A percentile compares a stretch with the other conserved stretches of the same genome.
These are phyloP conservation scores for Ceratocystis cubensis DNA, from an alignment of 2,329 filamentous ascomycete species.

Conservation along the genomic window DNA sequence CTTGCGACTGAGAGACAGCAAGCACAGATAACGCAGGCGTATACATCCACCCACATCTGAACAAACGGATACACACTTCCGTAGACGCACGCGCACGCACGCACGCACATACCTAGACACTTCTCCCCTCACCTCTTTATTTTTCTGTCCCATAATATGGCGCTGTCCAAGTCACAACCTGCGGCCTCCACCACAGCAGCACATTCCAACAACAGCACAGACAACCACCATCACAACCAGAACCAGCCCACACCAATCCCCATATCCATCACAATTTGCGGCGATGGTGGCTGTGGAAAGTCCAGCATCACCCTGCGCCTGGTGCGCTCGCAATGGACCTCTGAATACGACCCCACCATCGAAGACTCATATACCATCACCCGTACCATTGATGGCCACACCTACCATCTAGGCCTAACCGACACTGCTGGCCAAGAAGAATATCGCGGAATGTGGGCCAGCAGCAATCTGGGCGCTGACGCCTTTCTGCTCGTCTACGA, in stretches of 20 bases:
- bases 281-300: conserved; percentile 75
- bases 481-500: conserved; percentile 82
- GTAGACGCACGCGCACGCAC: not conserved
- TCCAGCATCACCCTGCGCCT: conserved; percentile 74
- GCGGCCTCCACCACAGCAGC: not conserved
- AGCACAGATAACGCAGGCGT: not conserved
- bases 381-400: conserved; percentile 64
- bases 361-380: conserved; percentile 79
- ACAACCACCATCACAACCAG: not conserved
- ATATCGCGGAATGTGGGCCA: conserved; percentile 76
- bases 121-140: not conserved
- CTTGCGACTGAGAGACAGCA: not conserved
- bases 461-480: conserved; percentile 64
- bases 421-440: conserved; percentile 86
- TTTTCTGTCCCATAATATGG: conserved; percentile 22
- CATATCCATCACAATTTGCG: conserved; percentile 70
- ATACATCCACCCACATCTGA: not conserved
- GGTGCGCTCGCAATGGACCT: conserved; percentile 71
- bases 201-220: conserved; percentile 1
- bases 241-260: conserved; percentile 33
- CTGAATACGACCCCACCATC: conserved; percentile 69
- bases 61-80: not conserved
- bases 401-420: conserved; percentile 66
- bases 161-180: conserved; percentile 22
- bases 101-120: not conserved